Evolutionary conservation across 192 early-diverging fungal species (phyloP).

Genomic region (Backusella tuberculispora): DNA sequence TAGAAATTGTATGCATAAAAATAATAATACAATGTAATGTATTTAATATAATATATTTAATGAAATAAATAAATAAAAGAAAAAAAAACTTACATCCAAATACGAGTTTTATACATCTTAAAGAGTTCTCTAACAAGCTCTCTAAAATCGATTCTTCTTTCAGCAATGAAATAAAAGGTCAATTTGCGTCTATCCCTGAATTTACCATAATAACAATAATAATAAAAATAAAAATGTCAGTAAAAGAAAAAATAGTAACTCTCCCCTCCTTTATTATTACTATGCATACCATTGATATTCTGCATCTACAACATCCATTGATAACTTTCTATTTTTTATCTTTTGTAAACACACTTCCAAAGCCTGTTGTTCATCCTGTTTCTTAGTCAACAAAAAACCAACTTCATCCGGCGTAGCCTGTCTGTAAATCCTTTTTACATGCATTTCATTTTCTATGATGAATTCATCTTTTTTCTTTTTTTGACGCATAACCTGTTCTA

Average conservation of each 20-base stretch:
- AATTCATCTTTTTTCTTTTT: conserved; percentile 41
- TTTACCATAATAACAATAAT: neutral
- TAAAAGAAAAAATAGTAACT: neutral
- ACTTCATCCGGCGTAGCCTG: conserved; percentile 80
- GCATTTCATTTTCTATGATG: conserved; percentile 45
- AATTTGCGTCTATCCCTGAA: conserved; percentile 92
- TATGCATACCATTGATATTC: conserved; percentile 90
- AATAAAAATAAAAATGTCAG: neutral
- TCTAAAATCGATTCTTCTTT: conserved; percentile 93
- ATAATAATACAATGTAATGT: too few relatives aligned
- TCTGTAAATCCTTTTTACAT: conserved; percentile 89
- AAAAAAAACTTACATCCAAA: conserved; percentile 80
- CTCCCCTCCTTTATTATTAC: neutral
- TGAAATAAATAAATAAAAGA: neutral
- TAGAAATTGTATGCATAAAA: too few relatives aligned
- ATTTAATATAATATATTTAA: too few relatives aligned
- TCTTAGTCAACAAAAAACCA: conserved; percentile 75
- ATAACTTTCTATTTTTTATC: conserved; percentile 84
- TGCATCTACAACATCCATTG: conserved; percentile 94
- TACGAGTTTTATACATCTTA: conserved; percentile 97
- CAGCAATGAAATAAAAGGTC: conserved; percentile 95
- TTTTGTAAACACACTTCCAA: conserved; percentile 84
- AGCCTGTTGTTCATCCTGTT: conserved; percentile 90
- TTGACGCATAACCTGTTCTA: conserved; percentile 24
- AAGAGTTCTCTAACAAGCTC: conserved; percentile 95